phyloP scores from a whole-genome alignment of 495 filamentous ascomycete species.

The Neurospora sp. region DNA sequence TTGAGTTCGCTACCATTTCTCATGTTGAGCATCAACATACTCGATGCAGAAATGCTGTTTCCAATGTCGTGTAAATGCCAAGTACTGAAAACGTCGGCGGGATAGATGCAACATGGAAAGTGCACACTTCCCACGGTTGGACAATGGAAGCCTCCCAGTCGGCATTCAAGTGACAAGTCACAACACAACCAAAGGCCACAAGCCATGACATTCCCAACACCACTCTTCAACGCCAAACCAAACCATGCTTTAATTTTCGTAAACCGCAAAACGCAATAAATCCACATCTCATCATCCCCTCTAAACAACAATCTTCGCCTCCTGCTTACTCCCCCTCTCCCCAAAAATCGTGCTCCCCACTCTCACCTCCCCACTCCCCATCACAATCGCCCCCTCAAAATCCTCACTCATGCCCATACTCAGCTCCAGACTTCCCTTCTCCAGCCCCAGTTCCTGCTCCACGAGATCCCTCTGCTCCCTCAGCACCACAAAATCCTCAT shows the following conservation, averaged over 20 bases:
- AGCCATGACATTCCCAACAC: background rate
- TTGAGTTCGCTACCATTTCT: background rate
- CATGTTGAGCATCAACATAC: background rate
- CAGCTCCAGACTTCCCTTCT: slow-evolving; percentile 36
- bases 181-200: background rate
- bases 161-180: background rate
- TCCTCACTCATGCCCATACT: slow-evolving; percentile 87
- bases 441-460: slow-evolving; percentile 33
- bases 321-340: slow-evolving; percentile 58
- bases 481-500: slow-evolving; percentile 77
- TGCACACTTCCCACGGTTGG: background rate
- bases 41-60: background rate
- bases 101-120: background rate
- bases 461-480: slow-evolving; percentile 57
- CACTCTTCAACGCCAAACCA: background rate
- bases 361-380: slow-evolving; percentile 89
- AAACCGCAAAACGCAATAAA: background rate
- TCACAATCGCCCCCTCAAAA: slow-evolving; percentile 77
- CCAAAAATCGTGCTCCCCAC: slow-evolving; percentile 94
- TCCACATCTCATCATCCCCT: background rate
- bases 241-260: background rate
- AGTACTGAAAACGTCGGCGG: too few species aligned
- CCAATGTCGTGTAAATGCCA: background rate
- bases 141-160: background rate
- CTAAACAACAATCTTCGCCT: slow-evolving; percentile 50